Percentiles rank a stretch among this genome's conserved stretches.
Evolutionary conservation across 768 basidiomycete species (phyloP).

Genomic region (Mycena filopes): DNA sequence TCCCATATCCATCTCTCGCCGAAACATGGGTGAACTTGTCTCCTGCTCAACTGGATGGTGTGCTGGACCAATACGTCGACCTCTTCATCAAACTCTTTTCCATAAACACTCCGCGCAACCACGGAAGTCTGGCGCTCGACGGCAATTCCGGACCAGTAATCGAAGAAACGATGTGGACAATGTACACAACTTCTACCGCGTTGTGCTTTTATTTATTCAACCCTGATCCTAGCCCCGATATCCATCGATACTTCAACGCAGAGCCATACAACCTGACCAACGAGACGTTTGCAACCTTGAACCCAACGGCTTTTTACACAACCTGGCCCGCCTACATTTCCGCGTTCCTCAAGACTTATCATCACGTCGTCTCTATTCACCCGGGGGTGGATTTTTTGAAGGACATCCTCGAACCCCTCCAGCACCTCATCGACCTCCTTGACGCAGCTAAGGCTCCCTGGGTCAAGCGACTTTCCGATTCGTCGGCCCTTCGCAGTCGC

Average conservation of each 20-base stretch:
- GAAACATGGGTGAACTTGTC: slow-evolving; percentile 23
- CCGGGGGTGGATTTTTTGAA: slow-evolving; percentile 19
- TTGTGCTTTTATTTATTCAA: not conserved
- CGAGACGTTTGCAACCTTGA: slow-evolving; percentile 27
- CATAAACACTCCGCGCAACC: slow-evolving; percentile 12
- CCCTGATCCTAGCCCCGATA: slow-evolving; percentile 21
- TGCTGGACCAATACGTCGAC: slow-evolving; percentile 30
- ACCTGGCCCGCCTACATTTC: slow-evolving; percentile 31
- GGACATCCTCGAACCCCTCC: slow-evolving; percentile 17
- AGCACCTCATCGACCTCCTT: slow-evolving; percentile 15
- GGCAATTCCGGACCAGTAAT: slow-evolving; percentile 24
- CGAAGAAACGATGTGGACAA: slow-evolving; percentile 32
- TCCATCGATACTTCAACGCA: slow-evolving; percentile 29
- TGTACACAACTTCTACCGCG: not conserved
- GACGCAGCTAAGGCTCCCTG: slow-evolving; percentile 7
- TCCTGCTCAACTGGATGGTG: slow-evolving; percentile 17
- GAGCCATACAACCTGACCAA: slow-evolving; percentile 22
- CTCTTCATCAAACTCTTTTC: slow-evolving; percentile 22
- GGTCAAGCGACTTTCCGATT: slow-evolving; percentile 18
- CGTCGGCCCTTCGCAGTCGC: slow-evolving; percentile 16
- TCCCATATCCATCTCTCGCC: slow-evolving; percentile 25
- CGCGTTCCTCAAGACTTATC: slow-evolving; percentile 26
- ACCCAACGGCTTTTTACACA: slow-evolving; percentile 14
- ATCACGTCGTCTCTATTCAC: slow-evolving; percentile 28
- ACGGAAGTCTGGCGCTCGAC: slow-evolving; percentile 25